Evolutionary conservation across 768 basidiomycete genomes (phyloP), one percentile per base, ranked within the genome.

Genomic region (Boletales sp.): DNA sequence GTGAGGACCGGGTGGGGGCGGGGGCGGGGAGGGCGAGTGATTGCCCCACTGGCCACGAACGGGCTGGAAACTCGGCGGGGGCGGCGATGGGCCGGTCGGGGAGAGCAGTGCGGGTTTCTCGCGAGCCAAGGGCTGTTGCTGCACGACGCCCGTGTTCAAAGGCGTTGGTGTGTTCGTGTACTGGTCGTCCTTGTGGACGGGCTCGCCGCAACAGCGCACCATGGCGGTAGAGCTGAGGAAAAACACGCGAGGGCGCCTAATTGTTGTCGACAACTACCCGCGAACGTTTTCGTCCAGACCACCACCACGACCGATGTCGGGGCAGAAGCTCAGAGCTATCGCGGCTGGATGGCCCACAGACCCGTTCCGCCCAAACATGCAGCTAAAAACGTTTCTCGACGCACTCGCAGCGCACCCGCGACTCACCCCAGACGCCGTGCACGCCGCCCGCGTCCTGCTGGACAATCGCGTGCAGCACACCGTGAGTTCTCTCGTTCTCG

Each of bases 291-390:
- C 21, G 21, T 21, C 21, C 21, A 2, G 21, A 21, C 21, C 21
- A 21, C 21, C 4, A 21, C 21, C 21, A 3, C 15, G 19, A n/a
- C 31, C 41, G 5, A 68, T 67, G 64, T 46, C 63, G n/a, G 48
- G 59, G 28, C 62, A 67, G 47, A 63, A 79, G 59, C 74, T 90
- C 55, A 68, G 66, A 37, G 59, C 67, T 10, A 77, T 89, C 43
- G 86, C 84, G 1, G 68, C 76, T 38, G 64, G 74, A 35, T 92
- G 89, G 86, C 76, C 79, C 14, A 69, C 67, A 12, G 89, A 92
- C 58, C 86, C 86, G 0, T 86, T 91, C 63, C 78, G 89, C 3
- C 87, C 87, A 1, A 84, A 87, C 54, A 61, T 90, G 8, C 89
- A 91, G 69, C 74, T 90, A 31, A 79, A 78, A 55, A 76, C 66